Conservation (phyloP, 768 basidiomycete species). For the Suillus variegatus region DNA sequence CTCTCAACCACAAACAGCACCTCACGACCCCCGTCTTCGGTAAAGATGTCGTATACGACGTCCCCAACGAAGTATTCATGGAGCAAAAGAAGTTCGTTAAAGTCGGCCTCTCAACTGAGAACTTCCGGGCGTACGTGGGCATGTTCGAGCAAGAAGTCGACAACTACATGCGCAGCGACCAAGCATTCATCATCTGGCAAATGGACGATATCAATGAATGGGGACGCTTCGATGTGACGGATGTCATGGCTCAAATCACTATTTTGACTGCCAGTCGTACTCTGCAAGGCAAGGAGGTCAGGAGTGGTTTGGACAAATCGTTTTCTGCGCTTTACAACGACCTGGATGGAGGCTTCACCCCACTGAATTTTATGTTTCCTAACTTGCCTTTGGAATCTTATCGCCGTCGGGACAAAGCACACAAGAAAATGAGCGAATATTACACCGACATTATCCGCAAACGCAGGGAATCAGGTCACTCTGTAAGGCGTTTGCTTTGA, state of each 20-base stretch:
- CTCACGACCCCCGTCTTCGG: conserved; percentile 95
- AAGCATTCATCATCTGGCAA: conserved; percentile 62
- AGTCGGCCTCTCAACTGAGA: conserved; percentile 89
- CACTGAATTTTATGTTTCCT: conserved; percentile 94
- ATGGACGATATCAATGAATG: conserved; percentile 70
- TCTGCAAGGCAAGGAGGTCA: conserved; percentile 91
- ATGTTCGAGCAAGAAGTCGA: conserved; percentile 80
- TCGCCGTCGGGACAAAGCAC: conserved; percentile 84
- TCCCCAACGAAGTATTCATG: conserved; percentile 96
- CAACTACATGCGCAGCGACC: conserved; percentile 67
- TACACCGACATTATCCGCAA: conserved; percentile 85
- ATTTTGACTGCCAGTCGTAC: conserved; percentile 94
- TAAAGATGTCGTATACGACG: conserved; percentile 96
- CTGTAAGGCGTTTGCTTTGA: conserved; percentile 28
- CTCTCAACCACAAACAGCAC: conserved; percentile 49
- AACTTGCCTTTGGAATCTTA: conserved; percentile 91
- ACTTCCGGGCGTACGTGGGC: conserved; percentile 81
- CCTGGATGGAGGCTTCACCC: conserved; percentile 95
- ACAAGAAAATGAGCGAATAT: conserved; percentile 91
- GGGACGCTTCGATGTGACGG: conserved; percentile 75
- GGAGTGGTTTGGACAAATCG: conserved; percentile 71
- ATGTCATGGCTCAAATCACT: conserved; percentile 82
- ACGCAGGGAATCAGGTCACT: conserved; percentile 51
- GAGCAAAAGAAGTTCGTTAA: conserved; percentile 99
- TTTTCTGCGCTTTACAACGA: conserved; percentile 87